Conservation (phyloP, 1,284 basidiomycete genomes). For the Malassezia obtusa region DNA sequence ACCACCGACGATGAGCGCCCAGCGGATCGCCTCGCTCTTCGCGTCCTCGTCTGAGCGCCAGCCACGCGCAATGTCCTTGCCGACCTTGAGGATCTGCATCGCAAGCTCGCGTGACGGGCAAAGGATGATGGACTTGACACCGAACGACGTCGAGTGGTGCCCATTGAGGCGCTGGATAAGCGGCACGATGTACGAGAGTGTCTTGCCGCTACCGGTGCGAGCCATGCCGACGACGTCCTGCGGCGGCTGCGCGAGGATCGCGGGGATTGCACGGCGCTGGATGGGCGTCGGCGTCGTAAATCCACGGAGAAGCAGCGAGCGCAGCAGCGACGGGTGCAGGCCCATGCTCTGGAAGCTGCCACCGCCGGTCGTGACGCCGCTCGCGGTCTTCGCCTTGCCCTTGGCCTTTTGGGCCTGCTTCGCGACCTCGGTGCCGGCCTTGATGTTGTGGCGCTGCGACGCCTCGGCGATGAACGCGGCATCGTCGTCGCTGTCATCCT, state of each 20-base stretch:
- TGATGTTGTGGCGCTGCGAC: slow-evolving; percentile 41
- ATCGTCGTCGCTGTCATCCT: slow-evolving; percentile 31
- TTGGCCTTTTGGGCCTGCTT: slow-evolving; percentile 29
- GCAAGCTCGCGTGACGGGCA: slow-evolving; percentile 90
- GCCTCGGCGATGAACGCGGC: slow-evolving; percentile 41
- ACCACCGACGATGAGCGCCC: slow-evolving; percentile 91
- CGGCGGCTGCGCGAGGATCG: slow-evolving; percentile 72
- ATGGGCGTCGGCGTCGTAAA: slow-evolving; percentile 94
- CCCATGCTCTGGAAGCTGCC: slow-evolving; percentile 47
- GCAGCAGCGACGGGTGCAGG: slow-evolving; percentile 68
- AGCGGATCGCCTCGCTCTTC: slow-evolving; percentile 60
- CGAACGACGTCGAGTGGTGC: slow-evolving; percentile 67
- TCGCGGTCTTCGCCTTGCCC: slow-evolving; percentile 31
- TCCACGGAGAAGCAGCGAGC: slow-evolving; percentile 80
- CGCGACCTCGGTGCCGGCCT: slow-evolving; percentile 36
- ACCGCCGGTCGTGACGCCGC: slow-evolving; percentile 35
- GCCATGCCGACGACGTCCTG: slow-evolving; percentile 97
- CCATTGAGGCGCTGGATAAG: slow-evolving; percentile 77
- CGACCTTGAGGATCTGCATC: slow-evolving; percentile 83
- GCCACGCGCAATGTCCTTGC: slow-evolving; percentile 79
- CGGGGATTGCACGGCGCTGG: slow-evolving; percentile 79
- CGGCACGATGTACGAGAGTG: slow-evolving; percentile 89
- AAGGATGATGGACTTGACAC: slow-evolving; percentile 76
- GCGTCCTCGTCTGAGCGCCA: slow-evolving; percentile 54
- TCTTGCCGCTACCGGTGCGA: slow-evolving; percentile 94